Base-by-base conservation (phyloP, 2,329 filamentous ascomycete species). In the Lomentospora prolificans region DNA sequence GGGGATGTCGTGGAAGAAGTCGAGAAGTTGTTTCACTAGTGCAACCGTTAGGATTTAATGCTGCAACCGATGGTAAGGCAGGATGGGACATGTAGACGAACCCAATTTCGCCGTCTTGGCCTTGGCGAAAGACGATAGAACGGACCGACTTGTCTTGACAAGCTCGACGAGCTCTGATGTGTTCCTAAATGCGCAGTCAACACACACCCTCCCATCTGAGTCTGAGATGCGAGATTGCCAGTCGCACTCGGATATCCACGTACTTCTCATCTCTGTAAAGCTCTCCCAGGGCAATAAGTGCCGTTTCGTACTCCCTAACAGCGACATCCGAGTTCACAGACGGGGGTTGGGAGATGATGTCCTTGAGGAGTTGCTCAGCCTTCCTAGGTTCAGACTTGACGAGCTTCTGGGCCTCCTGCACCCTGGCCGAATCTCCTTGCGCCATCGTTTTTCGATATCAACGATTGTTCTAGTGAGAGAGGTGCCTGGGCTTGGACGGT, bases 61-160 rank as follows among this genome's bases (percentile, higher is more conserved):
- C 36, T 17, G 4, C 2, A 50, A 9, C 2, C 2, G 14, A 22
- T 8, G 41, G 19, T 33, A 14, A 53, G 12, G 39, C 30, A 56
- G 33, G 14, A 24, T 46, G 17, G 22, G 44, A 19, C 19, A n/a
- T 41, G 24, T 24, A 19, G 48, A 60, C 85, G 61, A 84, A 97
- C 94, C 90, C 60, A 99, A 79, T 75, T 99, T 99, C 57, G 94
- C 89, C 30, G 94, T 97, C 82, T 99, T 99, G 60, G 95, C 94
- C 79, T 97, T 96, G 61, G 94, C 94, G 71, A 99, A 97, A 61
- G 89, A 94, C 57, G 92, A 96, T 61, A 99, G 84, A 48, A 94
- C 88, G 61, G 88, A 87, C 67, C 92, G 84, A 72, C 90, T 96
- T 70, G 89, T 89, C 67, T 87, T 91, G 65, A 99, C 86, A 62